phyloP scores from a whole-genome alignment of 371 early-diverging fungal species.

The Circinella minor region DNA sequence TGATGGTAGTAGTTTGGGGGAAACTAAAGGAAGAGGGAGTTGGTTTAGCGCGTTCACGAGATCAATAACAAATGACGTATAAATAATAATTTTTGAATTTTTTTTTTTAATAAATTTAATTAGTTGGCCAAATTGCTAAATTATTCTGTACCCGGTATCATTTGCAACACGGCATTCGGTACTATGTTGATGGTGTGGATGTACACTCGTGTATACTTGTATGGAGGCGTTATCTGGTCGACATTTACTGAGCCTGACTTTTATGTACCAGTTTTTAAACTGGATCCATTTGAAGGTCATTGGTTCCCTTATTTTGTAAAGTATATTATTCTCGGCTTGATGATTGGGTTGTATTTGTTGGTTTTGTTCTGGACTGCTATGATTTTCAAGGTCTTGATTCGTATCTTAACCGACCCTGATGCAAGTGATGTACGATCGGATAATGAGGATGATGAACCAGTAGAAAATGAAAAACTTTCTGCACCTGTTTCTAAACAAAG shows the following conservation, averaged over 20 bases:
- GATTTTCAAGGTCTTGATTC: slow-evolving; percentile 64
- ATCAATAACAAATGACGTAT: no score
- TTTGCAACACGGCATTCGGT: slow-evolving; percentile 66
- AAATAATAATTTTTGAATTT: no score
- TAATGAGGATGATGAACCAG: slow-evolving; percentile 55
- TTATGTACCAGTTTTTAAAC: slow-evolving; percentile 43
- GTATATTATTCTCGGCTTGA: slow-evolving; percentile 52
- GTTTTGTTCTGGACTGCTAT: slow-evolving; percentile 69
- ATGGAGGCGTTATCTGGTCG: slow-evolving; percentile 54
- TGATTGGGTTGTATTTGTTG: slow-evolving; percentile 47
- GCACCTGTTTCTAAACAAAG: not conserved
- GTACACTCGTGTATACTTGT: slow-evolving; percentile 70
- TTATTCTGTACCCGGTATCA: slow-evolving; percentile 48
- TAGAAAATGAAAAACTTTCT: slow-evolving; percentile 2
- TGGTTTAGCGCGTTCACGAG: no score
- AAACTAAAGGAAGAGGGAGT: no score
- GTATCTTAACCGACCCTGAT: slow-evolving; percentile 57
- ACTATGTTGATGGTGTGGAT: slow-evolving; percentile 75
- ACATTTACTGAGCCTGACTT: slow-evolving; percentile 50
- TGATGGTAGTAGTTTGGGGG: no score
- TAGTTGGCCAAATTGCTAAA: slow-evolving; percentile 68
- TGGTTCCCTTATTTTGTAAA: slow-evolving; percentile 57
- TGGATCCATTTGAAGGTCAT: slow-evolving; percentile 48
- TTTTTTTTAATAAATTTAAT: not conserved
- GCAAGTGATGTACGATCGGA: slow-evolving; percentile 72